Evolutionary conservation across 768 basidiomycete species (phyloP), one percentile per base, ranked within the genome.

Genomic region (Collybia nuda): DNA sequence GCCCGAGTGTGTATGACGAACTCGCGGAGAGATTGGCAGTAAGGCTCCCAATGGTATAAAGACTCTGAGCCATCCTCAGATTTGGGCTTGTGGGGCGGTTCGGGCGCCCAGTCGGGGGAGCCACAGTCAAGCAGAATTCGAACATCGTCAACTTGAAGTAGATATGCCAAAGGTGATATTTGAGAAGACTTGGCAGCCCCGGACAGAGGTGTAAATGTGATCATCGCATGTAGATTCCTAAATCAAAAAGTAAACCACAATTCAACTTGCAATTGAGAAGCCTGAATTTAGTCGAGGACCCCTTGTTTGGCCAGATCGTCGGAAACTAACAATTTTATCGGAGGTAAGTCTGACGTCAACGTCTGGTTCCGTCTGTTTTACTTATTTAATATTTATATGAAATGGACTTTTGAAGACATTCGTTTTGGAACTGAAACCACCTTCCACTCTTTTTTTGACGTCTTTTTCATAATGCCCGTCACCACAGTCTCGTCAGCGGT

Each of bases 101-200:
- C 89, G 28, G 85, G 89, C 19, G 77, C 74, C 86, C 88, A 89
- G 70, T 93, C 90, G 2, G 88, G 90, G 5, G 93, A 90, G 11
- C 97, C 97, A 65, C 96, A 93, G 71, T 99, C 97, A 50, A 99
- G 79, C 17, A 99, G 80, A 58, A 99, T 91, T 51, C 84, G 80
- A 18, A 97, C 86, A 68, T 95, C 93, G 75, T 98, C 97, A 48
- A 98, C 81, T 61, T 98, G 90, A 18, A 99, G 82, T 26, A 98
- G 75, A 66, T 97, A 96, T 6, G 86, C 81, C 38, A 93, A 73
- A 2, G 91, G 89, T 6, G 76, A 78, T 6, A 80, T 78, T 51
- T 75, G 72, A 6, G 78, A 71, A 1, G 85, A 82, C 55, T 82
- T 81, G 45, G 92, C 91, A 32, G 90, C 84, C 21, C 92, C 92